Evolutionary conservation across 176 grass and related monocot species (phyloP).

Genomic region (Aechmea fasciata): DNA sequence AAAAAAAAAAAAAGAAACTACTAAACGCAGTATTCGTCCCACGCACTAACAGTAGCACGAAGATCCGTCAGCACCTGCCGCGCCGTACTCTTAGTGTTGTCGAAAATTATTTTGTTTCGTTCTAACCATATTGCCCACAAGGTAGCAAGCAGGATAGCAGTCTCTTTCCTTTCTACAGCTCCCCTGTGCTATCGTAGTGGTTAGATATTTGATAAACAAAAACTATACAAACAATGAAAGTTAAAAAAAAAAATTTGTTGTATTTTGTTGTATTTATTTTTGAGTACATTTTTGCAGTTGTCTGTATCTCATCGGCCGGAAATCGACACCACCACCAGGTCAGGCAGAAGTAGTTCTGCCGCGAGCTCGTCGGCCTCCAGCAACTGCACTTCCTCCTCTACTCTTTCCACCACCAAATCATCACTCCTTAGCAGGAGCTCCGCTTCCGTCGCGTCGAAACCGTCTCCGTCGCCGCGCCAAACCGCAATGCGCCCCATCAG

Average conservation of each 20-base stretch:
- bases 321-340: not conserved
- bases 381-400: not conserved
- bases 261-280: no score
- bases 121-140: no score
- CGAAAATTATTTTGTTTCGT: no score
- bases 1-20: no score
- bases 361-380: not conserved
- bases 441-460: slow-evolving; percentile 17
- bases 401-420: slow-evolving; percentile 3
- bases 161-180: no score
- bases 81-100: no score
- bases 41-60: no score
- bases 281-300: not conserved
- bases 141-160: no score
- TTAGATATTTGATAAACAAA: not conserved
- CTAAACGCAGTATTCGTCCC: no score
- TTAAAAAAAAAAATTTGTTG: not conserved
- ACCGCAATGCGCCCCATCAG: not conserved
- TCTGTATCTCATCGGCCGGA: not conserved
- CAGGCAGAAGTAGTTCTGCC: not conserved
- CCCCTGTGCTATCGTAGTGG: no score
- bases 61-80: no score
- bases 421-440: slow-evolving; percentile 17
- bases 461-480: not conserved
- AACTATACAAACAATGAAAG: not conserved